Evolutionary conservation across 805 yeast species (phyloP).

Genomic region (Metschnikowia lachancei): DNA sequence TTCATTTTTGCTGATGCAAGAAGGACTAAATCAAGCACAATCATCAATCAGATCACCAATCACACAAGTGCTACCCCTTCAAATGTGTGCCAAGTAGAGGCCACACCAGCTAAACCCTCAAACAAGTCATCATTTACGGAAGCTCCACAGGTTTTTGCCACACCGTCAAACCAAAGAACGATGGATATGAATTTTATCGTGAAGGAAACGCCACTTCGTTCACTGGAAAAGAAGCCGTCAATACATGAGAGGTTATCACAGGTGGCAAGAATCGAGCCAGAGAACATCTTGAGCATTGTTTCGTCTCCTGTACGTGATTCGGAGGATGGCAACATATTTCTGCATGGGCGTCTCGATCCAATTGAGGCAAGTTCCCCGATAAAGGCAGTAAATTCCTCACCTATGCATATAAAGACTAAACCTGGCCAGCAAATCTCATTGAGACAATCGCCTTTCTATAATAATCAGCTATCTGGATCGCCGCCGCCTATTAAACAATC

Average conservation of each 20-base stretch:
- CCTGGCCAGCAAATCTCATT: constrained; percentile 40
- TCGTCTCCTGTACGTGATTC: constrained; percentile 10
- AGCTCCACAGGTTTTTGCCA: constrained; percentile 16
- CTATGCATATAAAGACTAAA: constrained; percentile 11
- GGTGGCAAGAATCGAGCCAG: neutral
- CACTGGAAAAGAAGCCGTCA: neutral
- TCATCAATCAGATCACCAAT: neutral
- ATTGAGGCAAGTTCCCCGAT: constrained; percentile 11
- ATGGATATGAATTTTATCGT: constrained; percentile 7
- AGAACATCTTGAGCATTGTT: neutral
- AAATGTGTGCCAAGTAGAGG: constrained; percentile 27
- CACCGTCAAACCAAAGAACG: constrained; percentile 14
- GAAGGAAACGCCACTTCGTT: constrained; percentile 12
- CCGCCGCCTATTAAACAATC: constrained; percentile 1
- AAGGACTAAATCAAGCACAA: constrained; percentile 15
- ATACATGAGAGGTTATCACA: constrained; percentile 7
- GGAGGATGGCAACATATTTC: constrained; percentile 1
- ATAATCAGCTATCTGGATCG: constrained; percentile 8
- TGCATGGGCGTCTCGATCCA: neutral
- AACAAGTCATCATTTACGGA: neutral
- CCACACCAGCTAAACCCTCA: constrained; percentile 27
- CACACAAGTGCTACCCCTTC: constrained; percentile 16
- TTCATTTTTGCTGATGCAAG: constrained; percentile 31
- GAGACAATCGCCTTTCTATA: constrained; percentile 38
- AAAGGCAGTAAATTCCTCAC: constrained; percentile 12